Evolutionary conservation across 2,329 filamentous ascomycete species (phyloP), one percentile per base, ranked within the genome.

Genomic region (Beauveria australis): DNA sequence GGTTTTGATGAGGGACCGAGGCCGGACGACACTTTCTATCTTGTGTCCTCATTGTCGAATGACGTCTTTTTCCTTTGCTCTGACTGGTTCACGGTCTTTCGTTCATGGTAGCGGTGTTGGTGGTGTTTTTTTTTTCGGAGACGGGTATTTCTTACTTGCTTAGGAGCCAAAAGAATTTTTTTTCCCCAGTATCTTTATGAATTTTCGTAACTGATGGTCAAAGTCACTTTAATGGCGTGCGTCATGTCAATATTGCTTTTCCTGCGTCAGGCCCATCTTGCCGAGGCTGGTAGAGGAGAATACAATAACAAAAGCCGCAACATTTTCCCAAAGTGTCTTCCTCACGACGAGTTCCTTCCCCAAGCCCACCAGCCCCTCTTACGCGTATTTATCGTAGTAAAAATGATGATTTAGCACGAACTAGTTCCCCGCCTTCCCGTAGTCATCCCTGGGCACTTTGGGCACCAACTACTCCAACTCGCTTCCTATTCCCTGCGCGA

Each of bases 71-170:
- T 33, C 33, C 19, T 24, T 37, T 59, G n/a, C 14, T 60, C 46
- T 40, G 30, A 30, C 49, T 46, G 49, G 16, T 44, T 48, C 22
- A 47, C n/a, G 43, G 24, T 43, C 19, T 57, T 54, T 53, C 54
- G 12, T 47, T 52, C 58, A 58, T 60, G 62, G 51, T 60, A 61
- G 59, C 41, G 49, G 51, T 56, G 53, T 60, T 59, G 52, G 41
- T 57, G 57, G 47, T 49, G 58, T 62, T 58, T 41, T 55, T 62
- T 46, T 55, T 53, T 43, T n/a, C 24, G 59, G 44, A 60, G 43
- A 60, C 33, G 43, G 33, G 37, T 30, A 44, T 56, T 55, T 54
- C 55, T 59, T 62, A 28, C 28, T 52, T 60, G 12, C 19, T 33
- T 44, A 40, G 26, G 18, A 30, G 52, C 22, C 24, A 49, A 56